These are phyloP conservation scores for Candida coquimbonensis DNA, from an alignment of 805 yeast genomes.

Conservation along the genomic window DNA sequence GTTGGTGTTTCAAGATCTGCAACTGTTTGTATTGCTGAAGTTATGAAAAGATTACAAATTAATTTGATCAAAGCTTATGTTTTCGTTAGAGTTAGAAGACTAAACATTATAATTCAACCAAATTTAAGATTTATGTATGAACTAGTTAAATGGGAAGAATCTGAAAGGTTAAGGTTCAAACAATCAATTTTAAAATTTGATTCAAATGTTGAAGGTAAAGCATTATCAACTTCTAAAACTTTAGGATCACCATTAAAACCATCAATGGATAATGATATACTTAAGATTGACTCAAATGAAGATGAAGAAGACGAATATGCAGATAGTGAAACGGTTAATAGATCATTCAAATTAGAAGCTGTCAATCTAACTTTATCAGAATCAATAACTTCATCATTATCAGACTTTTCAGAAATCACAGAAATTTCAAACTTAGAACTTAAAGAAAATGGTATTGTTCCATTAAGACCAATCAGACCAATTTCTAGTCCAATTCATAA, in stretches of 20 bases:
- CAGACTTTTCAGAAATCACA: conserved; percentile 3
- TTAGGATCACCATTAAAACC: conserved; percentile 6
- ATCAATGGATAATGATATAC: background rate
- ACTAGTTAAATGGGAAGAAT: conserved; percentile 60
- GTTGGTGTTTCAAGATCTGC: conserved; percentile 96
- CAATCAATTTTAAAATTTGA: background rate
- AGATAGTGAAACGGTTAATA: too few relatives aligned
- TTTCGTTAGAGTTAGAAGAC: conserved; percentile 80
- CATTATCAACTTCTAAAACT: background rate
- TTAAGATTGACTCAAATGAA: background rate
- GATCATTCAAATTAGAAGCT: background rate
- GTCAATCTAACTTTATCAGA: conserved; percentile 4
- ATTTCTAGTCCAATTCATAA: conserved; percentile 4
- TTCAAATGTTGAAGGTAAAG: too few relatives aligned
- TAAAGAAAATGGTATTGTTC: conserved; percentile 1
- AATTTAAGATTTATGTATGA: conserved; percentile 89
- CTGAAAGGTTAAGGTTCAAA: conserved; percentile 11
- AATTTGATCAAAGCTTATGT: conserved; percentile 75
- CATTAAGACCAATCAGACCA: conserved; percentile 7
- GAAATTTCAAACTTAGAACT: conserved; percentile 3
- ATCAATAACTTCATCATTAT: conserved; percentile 7
- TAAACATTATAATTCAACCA: conserved; percentile 92
- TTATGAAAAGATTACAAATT: conserved; percentile 67
- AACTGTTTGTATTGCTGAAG: conserved; percentile 92
- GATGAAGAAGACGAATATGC: background rate